Percentiles rank a stretch among this genome's conserved stretches.
These are phyloP conservation scores for Solanum sejunctum DNA, from an alignment of 257 asterid species.

Conservation along the genomic window DNA sequence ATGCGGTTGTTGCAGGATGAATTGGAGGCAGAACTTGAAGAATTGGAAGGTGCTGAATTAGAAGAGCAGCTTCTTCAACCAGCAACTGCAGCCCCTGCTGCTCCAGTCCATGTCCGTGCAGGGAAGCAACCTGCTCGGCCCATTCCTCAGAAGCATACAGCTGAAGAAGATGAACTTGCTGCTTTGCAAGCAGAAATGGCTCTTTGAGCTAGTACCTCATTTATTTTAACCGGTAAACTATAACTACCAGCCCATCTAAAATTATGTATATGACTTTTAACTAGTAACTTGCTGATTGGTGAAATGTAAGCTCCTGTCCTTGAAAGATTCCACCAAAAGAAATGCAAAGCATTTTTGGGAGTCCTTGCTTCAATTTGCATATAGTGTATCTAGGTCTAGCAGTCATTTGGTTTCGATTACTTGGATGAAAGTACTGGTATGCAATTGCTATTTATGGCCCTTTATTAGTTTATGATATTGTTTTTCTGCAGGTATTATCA, in stretches of 20 bases:
- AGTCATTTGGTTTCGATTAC: not conserved
- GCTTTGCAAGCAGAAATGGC: constrained; percentile 27
- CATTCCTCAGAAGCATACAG: constrained; percentile 8
- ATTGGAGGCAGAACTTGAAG: constrained; percentile 31
- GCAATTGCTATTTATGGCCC: not conserved
- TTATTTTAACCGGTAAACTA: not conserved
- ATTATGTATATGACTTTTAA: not conserved
- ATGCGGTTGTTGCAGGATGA: constrained; percentile 12
- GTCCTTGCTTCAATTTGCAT: not conserved
- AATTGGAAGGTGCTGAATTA: constrained; percentile 20
- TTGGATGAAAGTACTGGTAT: not conserved
- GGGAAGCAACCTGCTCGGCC: constrained; percentile 14
- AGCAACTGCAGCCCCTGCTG: constrained; percentile 20
- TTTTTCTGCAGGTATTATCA: not conserved
- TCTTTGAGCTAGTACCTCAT: constrained; percentile 6
- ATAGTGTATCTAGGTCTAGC: not conserved
- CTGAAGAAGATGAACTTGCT: constrained; percentile 27
- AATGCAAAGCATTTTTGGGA: not conserved
- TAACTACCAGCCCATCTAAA: not conserved
- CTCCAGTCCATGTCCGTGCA: constrained; percentile 12
- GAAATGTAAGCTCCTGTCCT: not conserved
- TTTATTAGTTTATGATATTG: not conserved
- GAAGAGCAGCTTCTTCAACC: constrained; percentile 28
- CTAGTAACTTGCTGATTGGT: not conserved
- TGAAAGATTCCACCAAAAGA: not conserved